A percentile compares a stretch with the other conserved stretches of the same genome.
phyloP scores from a whole-genome alignment of 371 early-diverging fungal species.

The Mortierella sp. region DNA sequence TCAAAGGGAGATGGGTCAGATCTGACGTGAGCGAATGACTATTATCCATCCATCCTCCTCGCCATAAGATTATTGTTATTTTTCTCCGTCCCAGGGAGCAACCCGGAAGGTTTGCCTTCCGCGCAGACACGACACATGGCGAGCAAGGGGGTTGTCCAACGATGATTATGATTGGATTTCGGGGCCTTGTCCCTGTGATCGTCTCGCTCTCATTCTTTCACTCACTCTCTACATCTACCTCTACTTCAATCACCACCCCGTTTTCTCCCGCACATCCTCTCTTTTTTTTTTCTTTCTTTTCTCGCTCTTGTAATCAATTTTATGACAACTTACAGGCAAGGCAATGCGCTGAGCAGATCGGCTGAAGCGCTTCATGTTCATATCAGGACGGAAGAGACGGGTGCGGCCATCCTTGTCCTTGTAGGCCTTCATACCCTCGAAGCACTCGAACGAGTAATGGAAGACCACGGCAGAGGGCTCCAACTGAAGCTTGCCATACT shows the following conservation, averaged over 20 bases:
- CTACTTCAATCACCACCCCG: too few species aligned
- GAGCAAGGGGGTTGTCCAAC: too few species aligned
- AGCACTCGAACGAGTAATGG: slow-evolving; percentile 94
- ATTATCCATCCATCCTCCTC: too few species aligned
- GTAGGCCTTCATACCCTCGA: slow-evolving; percentile 95
- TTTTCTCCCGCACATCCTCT: too few species aligned
- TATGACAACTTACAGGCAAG: slow-evolving; percentile 83
- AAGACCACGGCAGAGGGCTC: slow-evolving; percentile 92
- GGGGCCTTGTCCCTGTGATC: too few species aligned
- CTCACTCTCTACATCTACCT: too few species aligned
- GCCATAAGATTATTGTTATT: too few species aligned
- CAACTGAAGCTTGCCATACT: slow-evolving; percentile 83
- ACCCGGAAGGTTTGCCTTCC: too few species aligned
- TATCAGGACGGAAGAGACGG: slow-evolving; percentile 89
- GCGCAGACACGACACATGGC: not conserved
- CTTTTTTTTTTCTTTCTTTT: too few species aligned
- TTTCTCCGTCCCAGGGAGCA: not conserved
- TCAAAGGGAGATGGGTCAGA: not conserved
- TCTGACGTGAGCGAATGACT: too few species aligned
- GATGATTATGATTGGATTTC: not conserved
- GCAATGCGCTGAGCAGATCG: slow-evolving; percentile 80
- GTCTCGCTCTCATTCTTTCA: too few species aligned
- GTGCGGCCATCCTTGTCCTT: slow-evolving; percentile 85
- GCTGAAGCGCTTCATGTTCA: slow-evolving; percentile 90
- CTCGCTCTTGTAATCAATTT: too few species aligned